Evolutionary conservation across 208 protist genomes (phyloP).

Genomic region (Tritrichomonas foetus): DNA sequence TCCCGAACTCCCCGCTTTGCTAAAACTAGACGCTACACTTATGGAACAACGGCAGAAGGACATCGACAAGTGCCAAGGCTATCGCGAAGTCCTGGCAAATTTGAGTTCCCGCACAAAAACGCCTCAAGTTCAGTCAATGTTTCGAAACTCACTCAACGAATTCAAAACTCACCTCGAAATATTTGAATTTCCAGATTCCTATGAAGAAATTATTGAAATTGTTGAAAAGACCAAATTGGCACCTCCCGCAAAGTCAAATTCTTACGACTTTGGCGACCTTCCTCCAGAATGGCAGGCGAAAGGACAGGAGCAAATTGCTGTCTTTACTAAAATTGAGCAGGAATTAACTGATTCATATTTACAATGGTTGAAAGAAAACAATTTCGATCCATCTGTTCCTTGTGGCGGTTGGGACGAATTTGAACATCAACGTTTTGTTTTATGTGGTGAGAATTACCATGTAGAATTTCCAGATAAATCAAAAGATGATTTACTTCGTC

Average conservation of each 20-base stretch:
- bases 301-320: neutral
- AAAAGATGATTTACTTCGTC: neutral
- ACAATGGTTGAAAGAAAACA: neutral
- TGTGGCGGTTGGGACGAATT: constrained; percentile 31
- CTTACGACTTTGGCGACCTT: neutral
- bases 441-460: neutral
- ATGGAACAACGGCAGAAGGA: neutral
- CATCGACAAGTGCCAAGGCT: neutral
- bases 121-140: neutral
- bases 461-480: neutral
- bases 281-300: neutral
- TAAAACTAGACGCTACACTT: constrained; percentile 7
- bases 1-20: neutral
- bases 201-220: constrained; percentile 18
- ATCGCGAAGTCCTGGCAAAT: neutral
- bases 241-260: neutral
- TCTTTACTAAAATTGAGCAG: neutral
- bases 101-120: neutral
- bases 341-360: neutral
- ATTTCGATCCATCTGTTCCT: neutral
- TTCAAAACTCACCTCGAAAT: neutral
- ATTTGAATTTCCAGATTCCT: neutral
- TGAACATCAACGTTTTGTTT: constrained; percentile 30
- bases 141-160: neutral
- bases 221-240: neutral